phyloP scores from a whole-genome alignment of 139 green algal species.

The Nannochloris sp. region DNA sequence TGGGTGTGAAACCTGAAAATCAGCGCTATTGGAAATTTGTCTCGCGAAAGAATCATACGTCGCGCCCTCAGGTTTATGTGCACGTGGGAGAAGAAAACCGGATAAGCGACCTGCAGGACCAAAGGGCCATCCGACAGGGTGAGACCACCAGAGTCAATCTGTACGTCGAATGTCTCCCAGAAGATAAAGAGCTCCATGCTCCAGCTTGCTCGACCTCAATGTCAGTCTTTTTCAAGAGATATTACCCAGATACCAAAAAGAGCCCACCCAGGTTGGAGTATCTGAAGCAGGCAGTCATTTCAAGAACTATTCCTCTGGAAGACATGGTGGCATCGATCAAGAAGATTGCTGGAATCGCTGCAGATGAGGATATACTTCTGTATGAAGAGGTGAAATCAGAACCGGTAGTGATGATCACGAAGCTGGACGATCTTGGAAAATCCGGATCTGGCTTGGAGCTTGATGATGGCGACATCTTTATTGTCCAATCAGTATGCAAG shows the following conservation, averaged over 20 bases:
- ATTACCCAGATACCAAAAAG: slow-evolving; percentile 23
- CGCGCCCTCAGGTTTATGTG: slow-evolving; percentile 50
- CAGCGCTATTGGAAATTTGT: slow-evolving; percentile 90
- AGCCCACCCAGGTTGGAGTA: slow-evolving; percentile 31
- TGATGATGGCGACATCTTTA: slow-evolving; percentile 83
- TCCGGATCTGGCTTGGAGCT: slow-evolving; percentile 30
- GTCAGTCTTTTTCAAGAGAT: slow-evolving; percentile 91
- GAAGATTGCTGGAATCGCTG: slow-evolving; percentile 29
- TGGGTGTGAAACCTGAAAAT: slow-evolving; percentile 54
- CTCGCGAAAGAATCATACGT: slow-evolving; percentile 71
- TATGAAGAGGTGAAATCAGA: slow-evolving; percentile 91
- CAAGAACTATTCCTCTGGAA: not conserved
- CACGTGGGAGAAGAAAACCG: slow-evolving; percentile 32
- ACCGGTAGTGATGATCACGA: slow-evolving; percentile 67
- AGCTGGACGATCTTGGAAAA: slow-evolving; percentile 13
- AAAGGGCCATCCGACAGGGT: not conserved
- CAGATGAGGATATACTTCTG: slow-evolving; percentile 4
- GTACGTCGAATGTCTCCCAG: slow-evolving; percentile 55
- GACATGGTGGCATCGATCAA: slow-evolving; percentile 36
- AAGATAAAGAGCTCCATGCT: not conserved
- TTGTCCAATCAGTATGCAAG: slow-evolving; percentile 53
- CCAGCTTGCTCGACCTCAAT: slow-evolving; percentile 25
- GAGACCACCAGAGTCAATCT: slow-evolving; percentile 50
- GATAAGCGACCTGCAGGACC: slow-evolving; percentile 7
- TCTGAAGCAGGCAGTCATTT: slow-evolving; percentile 32